Conservation (phyloP, 306 rosid genomes). For the Ziziphus jujuba region DNA sequence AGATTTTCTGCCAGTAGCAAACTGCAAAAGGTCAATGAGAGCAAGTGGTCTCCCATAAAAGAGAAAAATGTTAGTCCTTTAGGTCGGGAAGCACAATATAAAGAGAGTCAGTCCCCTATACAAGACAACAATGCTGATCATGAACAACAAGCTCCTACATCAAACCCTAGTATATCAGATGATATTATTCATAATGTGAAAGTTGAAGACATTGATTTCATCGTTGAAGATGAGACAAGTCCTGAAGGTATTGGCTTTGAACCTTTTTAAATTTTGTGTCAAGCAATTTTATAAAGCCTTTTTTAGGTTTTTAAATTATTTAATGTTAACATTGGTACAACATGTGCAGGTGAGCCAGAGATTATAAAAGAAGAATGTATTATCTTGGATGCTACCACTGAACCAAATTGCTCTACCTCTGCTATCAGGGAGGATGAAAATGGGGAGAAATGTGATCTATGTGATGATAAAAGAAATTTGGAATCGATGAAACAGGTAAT, state of each 20-base stretch:
- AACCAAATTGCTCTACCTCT: conserved; percentile 29
- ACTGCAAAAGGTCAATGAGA: conserved; percentile 41
- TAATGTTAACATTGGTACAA: conserved; percentile 22
- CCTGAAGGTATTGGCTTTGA: conserved; percentile 54
- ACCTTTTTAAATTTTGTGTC: conserved; percentile 20
- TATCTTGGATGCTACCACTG: conserved; percentile 43
- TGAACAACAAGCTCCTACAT: conserved; percentile 42
- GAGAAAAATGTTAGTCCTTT: conserved; percentile 29
- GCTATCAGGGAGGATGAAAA: conserved; percentile 35
- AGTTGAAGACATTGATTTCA: conserved; percentile 33
- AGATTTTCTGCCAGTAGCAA: conserved; percentile 45
- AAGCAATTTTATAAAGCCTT: neutral
- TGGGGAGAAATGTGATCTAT: conserved; percentile 33
- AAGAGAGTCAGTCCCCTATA: conserved; percentile 37
- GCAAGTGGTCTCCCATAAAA: conserved; percentile 34
- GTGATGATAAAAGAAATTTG: conserved; percentile 34
- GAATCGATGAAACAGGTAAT: conserved; percentile 55
- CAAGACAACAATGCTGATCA: conserved; percentile 35
- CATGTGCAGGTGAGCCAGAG: conserved; percentile 51
- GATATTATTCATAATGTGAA: conserved; percentile 29
- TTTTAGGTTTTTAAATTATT: conserved; percentile 11
- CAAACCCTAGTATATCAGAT: conserved; percentile 30
- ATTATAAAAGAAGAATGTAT: conserved; percentile 39
- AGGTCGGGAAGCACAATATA: conserved; percentile 36
- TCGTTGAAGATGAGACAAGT: conserved; percentile 41